Evolutionary conservation across 2,329 filamentous ascomycete species (phyloP).

Genomic region (Alternaria arbusti): DNA sequence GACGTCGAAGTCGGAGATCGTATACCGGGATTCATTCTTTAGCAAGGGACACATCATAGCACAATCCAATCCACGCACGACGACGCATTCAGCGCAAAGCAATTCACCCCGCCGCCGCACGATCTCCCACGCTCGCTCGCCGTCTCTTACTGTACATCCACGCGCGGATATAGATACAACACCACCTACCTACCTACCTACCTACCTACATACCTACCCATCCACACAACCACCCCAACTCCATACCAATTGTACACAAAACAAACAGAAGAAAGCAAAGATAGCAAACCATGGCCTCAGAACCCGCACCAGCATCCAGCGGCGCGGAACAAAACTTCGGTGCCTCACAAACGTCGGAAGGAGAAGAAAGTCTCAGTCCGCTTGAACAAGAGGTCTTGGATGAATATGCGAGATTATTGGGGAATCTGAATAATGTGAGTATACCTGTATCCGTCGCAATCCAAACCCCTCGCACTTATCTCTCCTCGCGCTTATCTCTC

Average conservation of each 20-base stretch:
- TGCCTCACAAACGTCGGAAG: conserved; percentile 19
- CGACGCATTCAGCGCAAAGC: background rate
- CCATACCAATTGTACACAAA: background rate
- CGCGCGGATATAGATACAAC: background rate
- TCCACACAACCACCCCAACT: background rate
- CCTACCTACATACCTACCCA: background rate
- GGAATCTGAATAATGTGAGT: conserved; percentile 87
- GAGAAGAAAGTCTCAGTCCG: conserved; percentile 63
- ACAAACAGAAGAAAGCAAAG: background rate
- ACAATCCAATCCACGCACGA: background rate
- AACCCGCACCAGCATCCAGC: background rate
- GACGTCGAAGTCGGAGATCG: background rate
- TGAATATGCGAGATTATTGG: conserved; percentile 85
- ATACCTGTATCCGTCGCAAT: background rate
- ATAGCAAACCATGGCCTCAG: conserved; percentile 22
- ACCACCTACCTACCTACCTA: background rate
- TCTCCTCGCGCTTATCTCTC: too few species aligned
- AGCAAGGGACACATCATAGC: background rate
- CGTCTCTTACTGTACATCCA: background rate
- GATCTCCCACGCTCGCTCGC: background rate
- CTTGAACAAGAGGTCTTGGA: conserved; percentile 94
- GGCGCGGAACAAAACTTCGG: conserved; percentile 16
- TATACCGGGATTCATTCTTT: background rate
- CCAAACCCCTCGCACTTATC: too few species aligned
- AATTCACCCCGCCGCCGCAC: background rate